These are phyloP conservation scores for Monosporascus cannonballus DNA, from an alignment of 2,329 filamentous ascomycete species.

Conservation along the genomic window DNA sequence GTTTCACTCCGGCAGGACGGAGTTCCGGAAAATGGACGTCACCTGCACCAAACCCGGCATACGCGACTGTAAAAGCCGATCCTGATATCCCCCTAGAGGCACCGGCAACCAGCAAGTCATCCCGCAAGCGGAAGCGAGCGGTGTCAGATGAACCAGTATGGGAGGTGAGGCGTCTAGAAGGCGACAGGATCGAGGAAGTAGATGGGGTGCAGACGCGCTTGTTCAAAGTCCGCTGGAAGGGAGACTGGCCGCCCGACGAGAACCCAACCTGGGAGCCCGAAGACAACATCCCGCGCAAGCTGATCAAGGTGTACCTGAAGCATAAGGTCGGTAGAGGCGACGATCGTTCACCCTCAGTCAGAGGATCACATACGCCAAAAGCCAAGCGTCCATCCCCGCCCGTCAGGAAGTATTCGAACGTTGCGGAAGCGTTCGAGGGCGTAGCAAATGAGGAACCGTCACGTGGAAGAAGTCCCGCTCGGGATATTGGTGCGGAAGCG, in stretches of 20 bases:
- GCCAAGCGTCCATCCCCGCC: background rate
- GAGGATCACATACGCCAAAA: background rate
- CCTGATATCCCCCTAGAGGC: no score
- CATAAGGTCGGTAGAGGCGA: conserved; percentile 18
- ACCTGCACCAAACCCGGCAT: background rate
- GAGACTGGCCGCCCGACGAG: conserved; percentile 48
- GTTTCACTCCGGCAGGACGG: conserved; percentile 22
- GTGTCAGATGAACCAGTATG: conserved; percentile 25
- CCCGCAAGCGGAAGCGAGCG: conserved; percentile 1
- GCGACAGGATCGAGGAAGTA: conserved; percentile 31
- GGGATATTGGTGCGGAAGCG: background rate
- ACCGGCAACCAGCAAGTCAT: background rate
- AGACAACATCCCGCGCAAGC: conserved; percentile 36
- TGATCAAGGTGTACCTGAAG: conserved; percentile 37
- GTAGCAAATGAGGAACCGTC: conserved; percentile 9
- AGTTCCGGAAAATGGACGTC: conserved; percentile 12
- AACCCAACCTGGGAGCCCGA: conserved; percentile 55
- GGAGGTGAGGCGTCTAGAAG: conserved; percentile 40
- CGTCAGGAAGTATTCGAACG: conserved; percentile 26
- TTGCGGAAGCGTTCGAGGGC: conserved; percentile 27
- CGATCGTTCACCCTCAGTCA: background rate
- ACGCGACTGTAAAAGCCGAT: background rate
- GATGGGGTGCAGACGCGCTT: conserved; percentile 31
- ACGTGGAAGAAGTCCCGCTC: background rate
- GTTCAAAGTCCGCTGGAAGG: conserved; percentile 51